Evolutionary conservation across 768 basidiomycete genomes (phyloP).

Genomic region (Lactarius deliciosus): DNA sequence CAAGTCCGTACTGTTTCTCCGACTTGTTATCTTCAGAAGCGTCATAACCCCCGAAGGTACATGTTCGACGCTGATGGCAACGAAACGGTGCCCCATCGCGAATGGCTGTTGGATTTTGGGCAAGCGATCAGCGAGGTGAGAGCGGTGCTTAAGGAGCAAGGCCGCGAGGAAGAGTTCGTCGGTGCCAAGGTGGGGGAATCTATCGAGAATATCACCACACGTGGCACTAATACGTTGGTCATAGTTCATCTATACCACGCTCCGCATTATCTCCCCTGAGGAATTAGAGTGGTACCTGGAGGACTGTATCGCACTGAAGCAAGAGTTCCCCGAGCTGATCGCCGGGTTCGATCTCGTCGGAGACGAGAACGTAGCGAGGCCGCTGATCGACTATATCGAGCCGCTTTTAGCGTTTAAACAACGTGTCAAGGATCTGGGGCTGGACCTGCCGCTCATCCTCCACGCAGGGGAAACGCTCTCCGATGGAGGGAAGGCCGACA

Average conservation of each 20-base stretch:
- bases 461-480: constrained; percentile 82
- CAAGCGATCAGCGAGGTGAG: constrained; percentile 53
- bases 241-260: constrained; percentile 73
- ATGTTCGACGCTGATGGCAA: constrained; percentile 59
- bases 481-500: constrained; percentile 70
- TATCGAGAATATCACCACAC: background rate
- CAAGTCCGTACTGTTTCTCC: constrained; percentile 41
- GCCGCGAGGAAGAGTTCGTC: constrained; percentile 60
- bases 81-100: constrained; percentile 56
- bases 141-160: constrained; percentile 48
- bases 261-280: constrained; percentile 54
- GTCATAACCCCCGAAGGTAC: constrained; percentile 38
- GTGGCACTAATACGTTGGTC: background rate
- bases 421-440: constrained; percentile 52
- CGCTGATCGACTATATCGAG: constrained; percentile 62
- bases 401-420: constrained; percentile 59
- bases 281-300: constrained; percentile 66
- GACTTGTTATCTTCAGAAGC: background rate
- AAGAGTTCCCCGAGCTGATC: constrained; percentile 71
- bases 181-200: constrained; percentile 54
- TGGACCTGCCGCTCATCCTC: constrained; percentile 75
- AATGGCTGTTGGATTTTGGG: constrained; percentile 57
- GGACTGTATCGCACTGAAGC: constrained; percentile 71
- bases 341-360: constrained; percentile 86
- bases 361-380: constrained; percentile 59